Percentiles rank a stretch among this genome's conserved stretches.
Evolutionary conservation across 768 basidiomycete species (phyloP).

Genomic region (Agaricus sinodeliciosus): DNA sequence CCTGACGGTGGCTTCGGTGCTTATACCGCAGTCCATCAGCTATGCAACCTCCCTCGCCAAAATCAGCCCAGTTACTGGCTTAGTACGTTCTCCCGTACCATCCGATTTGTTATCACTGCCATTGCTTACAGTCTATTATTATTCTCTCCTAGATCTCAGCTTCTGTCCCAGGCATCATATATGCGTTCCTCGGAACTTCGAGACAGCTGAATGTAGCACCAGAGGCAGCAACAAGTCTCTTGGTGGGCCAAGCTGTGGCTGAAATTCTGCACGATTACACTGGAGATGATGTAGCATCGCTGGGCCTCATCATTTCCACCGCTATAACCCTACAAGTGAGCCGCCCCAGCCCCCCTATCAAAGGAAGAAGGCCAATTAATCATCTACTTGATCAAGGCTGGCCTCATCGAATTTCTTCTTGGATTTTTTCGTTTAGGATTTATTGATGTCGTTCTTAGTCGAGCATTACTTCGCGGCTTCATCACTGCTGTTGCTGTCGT

Average conservation of each 20-base stretch:
- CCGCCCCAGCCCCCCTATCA: background rate
- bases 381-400: conserved; percentile 42
- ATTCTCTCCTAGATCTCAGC: conserved; percentile 58
- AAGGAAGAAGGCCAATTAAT: background rate
- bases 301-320: conserved; percentile 68
- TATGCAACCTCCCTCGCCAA: conserved; percentile 87
- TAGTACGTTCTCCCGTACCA: conserved; percentile 42
- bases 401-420: conserved; percentile 77
- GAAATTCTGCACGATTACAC: conserved; percentile 49
- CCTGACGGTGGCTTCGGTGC: conserved; percentile 76
- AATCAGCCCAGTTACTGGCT: conserved; percentile 76
- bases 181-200: conserved; percentile 85
- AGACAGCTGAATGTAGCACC: conserved; percentile 79
- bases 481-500: conserved; percentile 80
- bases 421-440: conserved; percentile 89
- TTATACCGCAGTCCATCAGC: conserved; percentile 85
- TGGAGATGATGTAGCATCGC: conserved; percentile 39
- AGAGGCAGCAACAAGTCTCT: conserved; percentile 81
- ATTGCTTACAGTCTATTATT: background rate
- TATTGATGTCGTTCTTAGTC: conserved; percentile 88
- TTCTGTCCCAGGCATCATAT: conserved; percentile 81
- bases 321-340: conserved; percentile 79
- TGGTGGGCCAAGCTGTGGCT: conserved; percentile 82
- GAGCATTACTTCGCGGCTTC: conserved; percentile 84
- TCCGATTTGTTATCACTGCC: background rate